These are phyloP conservation scores for Fulvia fulva DNA, from an alignment of 2,329 filamentous ascomycete genomes.

Conservation along the genomic window DNA sequence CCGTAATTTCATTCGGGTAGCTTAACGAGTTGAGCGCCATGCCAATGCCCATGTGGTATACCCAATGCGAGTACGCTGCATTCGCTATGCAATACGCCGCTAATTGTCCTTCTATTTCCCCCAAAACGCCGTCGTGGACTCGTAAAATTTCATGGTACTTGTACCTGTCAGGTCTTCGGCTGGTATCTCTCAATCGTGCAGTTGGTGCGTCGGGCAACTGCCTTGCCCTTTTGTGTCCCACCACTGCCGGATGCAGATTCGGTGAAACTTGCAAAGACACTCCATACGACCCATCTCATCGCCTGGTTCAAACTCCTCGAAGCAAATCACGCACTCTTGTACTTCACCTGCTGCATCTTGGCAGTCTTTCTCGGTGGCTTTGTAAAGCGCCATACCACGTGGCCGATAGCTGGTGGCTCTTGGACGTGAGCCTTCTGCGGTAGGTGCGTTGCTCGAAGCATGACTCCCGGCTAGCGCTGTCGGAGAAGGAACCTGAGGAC, in stretches of 20 bases:
- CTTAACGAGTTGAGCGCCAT: neutral
- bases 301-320: slow-evolving; percentile 60
- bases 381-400: slow-evolving; percentile 48
- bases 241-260: slow-evolving; percentile 58
- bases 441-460: slow-evolving; percentile 12
- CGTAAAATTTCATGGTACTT: neutral
- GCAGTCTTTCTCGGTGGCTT: slow-evolving; percentile 62
- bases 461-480: slow-evolving; percentile 1
- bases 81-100: neutral
- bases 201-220: slow-evolving; percentile 59
- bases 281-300: slow-evolving; percentile 58
- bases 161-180: neutral
- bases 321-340: slow-evolving; percentile 61
- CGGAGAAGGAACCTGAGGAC: slow-evolving; percentile 7
- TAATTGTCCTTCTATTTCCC: neutral
- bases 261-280: slow-evolving; percentile 63
- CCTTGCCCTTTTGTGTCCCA: slow-evolving; percentile 54
- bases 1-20: neutral
- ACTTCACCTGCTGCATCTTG: slow-evolving; percentile 45
- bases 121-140: neutral
- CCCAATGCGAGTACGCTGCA: neutral
- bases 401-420: slow-evolving; percentile 33
- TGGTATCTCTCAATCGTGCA: slow-evolving; percentile 29
- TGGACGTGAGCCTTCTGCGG: slow-evolving; percentile 18
- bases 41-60: neutral